A percentile compares a stretch with the other conserved stretches of the same genome.
phyloP scores from a whole-genome alignment of 148 eudicot species.

The Chenopodium formosanum region DNA sequence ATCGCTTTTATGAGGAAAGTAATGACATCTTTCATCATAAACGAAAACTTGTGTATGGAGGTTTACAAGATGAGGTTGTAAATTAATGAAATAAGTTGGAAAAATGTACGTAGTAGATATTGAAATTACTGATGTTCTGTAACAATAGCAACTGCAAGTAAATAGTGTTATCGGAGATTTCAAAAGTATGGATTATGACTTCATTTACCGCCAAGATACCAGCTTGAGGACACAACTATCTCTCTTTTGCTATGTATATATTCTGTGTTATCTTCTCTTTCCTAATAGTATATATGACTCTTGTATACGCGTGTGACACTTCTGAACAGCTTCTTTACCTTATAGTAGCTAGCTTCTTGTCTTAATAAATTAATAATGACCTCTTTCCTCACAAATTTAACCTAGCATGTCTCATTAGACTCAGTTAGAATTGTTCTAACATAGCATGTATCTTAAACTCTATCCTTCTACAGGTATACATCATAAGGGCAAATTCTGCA shows the following conservation, averaged over 20 bases:
- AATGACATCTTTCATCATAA: no score
- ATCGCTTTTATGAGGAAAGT: no score
- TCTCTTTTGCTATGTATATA: no score
- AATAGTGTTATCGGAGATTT: neutral
- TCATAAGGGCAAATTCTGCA: conserved; percentile 47
- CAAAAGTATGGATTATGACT: no score
- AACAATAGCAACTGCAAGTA: neutral
- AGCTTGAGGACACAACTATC: no score
- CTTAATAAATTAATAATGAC: neutral
- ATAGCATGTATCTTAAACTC: neutral
- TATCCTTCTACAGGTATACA: conserved; percentile 39
- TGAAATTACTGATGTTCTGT: no score
- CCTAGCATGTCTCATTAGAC: neutral
- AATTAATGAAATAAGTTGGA: neutral
- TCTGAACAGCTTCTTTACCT: neutral
- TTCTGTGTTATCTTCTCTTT: no score
- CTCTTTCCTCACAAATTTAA: neutral
- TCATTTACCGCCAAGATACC: no score
- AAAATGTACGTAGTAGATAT: no score
- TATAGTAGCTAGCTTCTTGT: neutral
- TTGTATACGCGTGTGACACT: no score
- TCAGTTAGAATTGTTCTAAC: neutral
- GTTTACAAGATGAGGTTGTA: neutral
- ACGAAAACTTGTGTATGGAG: no score
- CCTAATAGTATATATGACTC: no score